phyloP scores from a whole-genome alignment of 192 early-diverging fungal species.

The Coemansia sp. region DNA sequence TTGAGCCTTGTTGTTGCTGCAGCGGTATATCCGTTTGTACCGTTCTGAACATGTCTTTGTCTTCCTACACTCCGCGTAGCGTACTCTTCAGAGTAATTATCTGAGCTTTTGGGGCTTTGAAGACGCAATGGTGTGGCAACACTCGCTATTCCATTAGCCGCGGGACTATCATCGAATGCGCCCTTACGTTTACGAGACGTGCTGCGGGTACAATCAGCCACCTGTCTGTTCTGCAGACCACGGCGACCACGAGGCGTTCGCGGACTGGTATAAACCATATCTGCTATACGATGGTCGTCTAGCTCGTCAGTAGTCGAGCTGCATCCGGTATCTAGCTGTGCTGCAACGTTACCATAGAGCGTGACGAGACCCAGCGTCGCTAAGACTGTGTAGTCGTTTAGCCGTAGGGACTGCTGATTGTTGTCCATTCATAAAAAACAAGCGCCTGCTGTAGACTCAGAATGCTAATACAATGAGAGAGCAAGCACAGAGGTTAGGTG shows the following conservation, averaged over 20 bases:
- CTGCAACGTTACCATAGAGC: conserved; percentile 34
- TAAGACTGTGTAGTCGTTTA: conserved; percentile 43
- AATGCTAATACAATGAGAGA: no score
- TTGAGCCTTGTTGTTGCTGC: conserved; percentile 13
- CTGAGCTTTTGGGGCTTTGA: conserved; percentile 21
- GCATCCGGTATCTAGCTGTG: conserved; percentile 25
- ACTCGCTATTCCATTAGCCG: not conserved
- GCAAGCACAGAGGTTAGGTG: no score
- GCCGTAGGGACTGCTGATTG: conserved; percentile 25
- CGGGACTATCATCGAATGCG: conserved; percentile 6
- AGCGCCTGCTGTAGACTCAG: no score
- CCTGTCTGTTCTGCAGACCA: no score
- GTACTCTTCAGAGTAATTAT: not conserved
- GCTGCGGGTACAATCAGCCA: not conserved
- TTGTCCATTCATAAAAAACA: conserved; percentile 29
- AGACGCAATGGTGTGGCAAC: conserved; percentile 6
- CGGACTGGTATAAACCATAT: conserved; percentile 12
- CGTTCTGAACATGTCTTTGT: conserved; percentile 6
- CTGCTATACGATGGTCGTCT: not conserved
- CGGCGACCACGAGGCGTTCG: conserved; percentile 4
- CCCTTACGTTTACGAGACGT: conserved; percentile 27
- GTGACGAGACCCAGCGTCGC: conserved; percentile 40
- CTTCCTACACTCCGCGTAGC: not conserved
- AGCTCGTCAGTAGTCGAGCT: not conserved
- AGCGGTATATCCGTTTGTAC: not conserved